Percentiles rank a stretch among this genome's conserved stretches.
Evolutionary conservation across 78 protist genomes (phyloP).

Genomic region (Diacronema lutheri): DNA sequence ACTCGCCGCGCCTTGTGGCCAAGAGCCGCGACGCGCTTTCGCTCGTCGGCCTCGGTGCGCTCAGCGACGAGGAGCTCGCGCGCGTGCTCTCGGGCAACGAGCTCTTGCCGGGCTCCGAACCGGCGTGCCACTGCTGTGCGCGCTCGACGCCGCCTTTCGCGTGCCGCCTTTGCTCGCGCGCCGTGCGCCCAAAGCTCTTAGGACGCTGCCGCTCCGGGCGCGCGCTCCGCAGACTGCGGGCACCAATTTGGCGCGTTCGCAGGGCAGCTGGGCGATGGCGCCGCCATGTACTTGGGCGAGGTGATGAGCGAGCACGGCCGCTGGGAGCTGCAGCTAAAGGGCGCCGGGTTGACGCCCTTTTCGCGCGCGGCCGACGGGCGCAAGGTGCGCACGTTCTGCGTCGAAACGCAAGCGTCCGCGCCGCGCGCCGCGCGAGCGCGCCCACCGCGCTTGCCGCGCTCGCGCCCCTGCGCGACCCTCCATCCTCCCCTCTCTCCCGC

Average conservation of each 20-base stretch:
- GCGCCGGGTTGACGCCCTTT: constrained; percentile 76
- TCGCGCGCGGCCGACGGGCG: constrained; percentile 76
- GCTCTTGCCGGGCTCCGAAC: neutral
- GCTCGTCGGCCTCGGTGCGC: neutral
- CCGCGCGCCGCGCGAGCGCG: too few species aligned
- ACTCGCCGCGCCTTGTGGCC: neutral
- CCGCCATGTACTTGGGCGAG: constrained; percentile 26
- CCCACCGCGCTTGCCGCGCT: too few species aligned
- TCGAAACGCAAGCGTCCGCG: too few species aligned
- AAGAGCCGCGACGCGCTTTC: neutral
- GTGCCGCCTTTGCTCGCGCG: neutral
- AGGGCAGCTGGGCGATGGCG: constrained; percentile 41
- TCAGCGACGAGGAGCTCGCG: neutral
- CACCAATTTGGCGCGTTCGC: constrained; percentile 53
- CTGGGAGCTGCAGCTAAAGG: constrained; percentile 55
- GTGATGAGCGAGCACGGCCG: neutral
- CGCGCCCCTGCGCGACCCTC: too few species aligned
- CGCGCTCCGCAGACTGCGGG: constrained; percentile 8
- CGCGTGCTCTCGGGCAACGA: neutral
- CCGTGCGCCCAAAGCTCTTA: too few species aligned
- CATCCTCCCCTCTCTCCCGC: too few species aligned
- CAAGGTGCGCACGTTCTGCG: constrained; percentile 27
- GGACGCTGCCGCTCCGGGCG: too few species aligned
- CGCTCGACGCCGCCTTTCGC: too few species aligned
- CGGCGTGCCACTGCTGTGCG: neutral